Conservation (phyloP, 2,329 filamentous ascomycete genomes). For the Xylariaceae sp. region DNA sequence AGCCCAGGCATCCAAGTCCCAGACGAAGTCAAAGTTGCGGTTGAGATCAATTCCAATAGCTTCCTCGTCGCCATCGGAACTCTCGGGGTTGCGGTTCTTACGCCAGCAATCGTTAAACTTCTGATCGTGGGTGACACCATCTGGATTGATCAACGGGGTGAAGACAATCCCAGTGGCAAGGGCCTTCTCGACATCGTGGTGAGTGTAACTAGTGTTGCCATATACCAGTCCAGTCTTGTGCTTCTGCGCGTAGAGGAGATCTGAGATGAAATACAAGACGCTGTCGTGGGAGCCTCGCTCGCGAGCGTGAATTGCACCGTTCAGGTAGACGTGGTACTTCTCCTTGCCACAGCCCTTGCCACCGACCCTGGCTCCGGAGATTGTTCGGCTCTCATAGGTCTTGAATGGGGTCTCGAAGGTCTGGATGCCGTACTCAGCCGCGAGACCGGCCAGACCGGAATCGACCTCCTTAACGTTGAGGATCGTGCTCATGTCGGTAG, state of each 20-base stretch:
- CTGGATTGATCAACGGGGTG: constrained; percentile 49
- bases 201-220: constrained; percentile 48
- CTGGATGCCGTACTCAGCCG: constrained; percentile 35
- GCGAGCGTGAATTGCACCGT: constrained; percentile 52
- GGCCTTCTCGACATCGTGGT: constrained; percentile 47
- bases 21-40: constrained; percentile 56
- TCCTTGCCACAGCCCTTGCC: background rate
- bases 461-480: constrained; percentile 41
- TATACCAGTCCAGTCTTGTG: constrained; percentile 47
- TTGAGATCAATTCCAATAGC: constrained; percentile 50
- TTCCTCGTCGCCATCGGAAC: constrained; percentile 26
- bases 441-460: constrained; percentile 38
- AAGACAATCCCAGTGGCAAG: constrained; percentile 51
- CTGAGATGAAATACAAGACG: constrained; percentile 54
- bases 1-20: constrained; percentile 48
- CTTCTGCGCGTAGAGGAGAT: constrained; percentile 52
- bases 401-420: constrained; percentile 39
- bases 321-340: constrained; percentile 43
- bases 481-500: constrained; percentile 34
- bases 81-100: constrained; percentile 49
- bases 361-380: background rate
- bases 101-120: constrained; percentile 49
- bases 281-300: constrained; percentile 55
- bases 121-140: constrained; percentile 51
- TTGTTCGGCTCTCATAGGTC: constrained; percentile 39